Conservation (phyloP, 164 flowering plant species). For the Santalum album region DNA sequence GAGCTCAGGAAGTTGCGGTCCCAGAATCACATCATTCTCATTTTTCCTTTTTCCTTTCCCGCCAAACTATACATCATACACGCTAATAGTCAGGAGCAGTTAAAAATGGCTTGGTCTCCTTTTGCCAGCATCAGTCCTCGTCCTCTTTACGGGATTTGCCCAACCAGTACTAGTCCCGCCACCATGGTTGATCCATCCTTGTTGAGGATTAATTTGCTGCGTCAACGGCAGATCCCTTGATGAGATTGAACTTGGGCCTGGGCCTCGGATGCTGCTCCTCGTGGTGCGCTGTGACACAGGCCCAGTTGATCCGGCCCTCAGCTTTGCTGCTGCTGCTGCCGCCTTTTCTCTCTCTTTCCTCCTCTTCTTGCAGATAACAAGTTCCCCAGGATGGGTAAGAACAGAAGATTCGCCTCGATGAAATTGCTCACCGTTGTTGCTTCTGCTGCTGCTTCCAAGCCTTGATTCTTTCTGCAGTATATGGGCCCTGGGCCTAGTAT, state of each 20-base stretch:
- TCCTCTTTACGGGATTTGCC: constrained; percentile 94
- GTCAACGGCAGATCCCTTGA: constrained; percentile 29
- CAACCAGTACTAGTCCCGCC: no score
- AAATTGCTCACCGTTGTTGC: no score
- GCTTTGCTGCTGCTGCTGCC: constrained; percentile 30
- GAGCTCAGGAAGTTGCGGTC: no score
- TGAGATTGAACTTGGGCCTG: no score
- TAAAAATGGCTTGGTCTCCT: constrained; percentile 83
- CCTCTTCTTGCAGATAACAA: constrained; percentile 92
- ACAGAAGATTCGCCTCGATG: constrained; percentile 45
- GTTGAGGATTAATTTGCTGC: constrained; percentile 31
- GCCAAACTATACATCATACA: no score
- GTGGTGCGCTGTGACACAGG: constrained; percentile 53
- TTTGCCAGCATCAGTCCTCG: constrained; percentile 85
- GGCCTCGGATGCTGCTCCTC: constrained; percentile 34
- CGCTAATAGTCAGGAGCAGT: no score
- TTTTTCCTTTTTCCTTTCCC: no score
- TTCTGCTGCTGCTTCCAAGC: constrained; percentile 34
- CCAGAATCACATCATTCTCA: no score
- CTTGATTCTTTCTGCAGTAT: constrained; percentile 50
- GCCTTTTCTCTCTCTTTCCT: constrained; percentile 91
- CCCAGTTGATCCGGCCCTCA: constrained; percentile 39
- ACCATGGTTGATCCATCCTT: constrained; percentile 44
- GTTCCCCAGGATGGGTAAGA: constrained; percentile 83
- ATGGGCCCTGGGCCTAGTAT: constrained; percentile 25